A percentile compares a stretch with the other conserved stretches of the same genome.
Conservation (phyloP, 352 stramenopile genomes). For the Blastocystis sp. region DNA sequence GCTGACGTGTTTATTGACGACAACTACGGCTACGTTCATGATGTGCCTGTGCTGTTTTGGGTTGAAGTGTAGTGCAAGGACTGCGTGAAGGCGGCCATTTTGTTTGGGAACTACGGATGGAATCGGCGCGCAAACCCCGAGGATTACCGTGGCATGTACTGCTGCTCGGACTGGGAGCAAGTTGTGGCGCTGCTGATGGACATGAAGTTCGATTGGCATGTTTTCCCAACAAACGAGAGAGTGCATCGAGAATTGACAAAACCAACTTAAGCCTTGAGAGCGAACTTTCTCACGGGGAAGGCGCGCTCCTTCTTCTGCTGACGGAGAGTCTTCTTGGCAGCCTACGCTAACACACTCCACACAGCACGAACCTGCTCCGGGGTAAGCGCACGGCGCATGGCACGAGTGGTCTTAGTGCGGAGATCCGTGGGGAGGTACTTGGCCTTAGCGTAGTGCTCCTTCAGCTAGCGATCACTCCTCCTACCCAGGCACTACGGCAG, state of each 20-base stretch:
- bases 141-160: not conserved
- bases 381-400: conserved; percentile 91
- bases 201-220: not conserved
- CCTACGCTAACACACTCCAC: conserved; percentile 74
- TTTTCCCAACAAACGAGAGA: not conserved
- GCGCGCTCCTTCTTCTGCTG: conserved; percentile 88
- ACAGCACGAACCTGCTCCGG: conserved; percentile 90
- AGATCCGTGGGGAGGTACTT: conserved; percentile 97
- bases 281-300: conserved; percentile 91
- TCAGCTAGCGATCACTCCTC: conserved; percentile 75
- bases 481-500: conserved; percentile 75
- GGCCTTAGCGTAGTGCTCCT: conserved; percentile 85
- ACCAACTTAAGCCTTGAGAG: conserved; percentile 90
- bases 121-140: not conserved
- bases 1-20: conserved; percentile 49
- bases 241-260: conserved; percentile 18
- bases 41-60: not conserved
- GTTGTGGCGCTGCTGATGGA: conserved; percentile 18
- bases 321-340: conserved; percentile 74
- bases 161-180: not conserved
- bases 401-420: conserved; percentile 95
- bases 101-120: conserved; percentile 25
- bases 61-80: conserved; percentile 17
- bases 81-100: conserved; percentile 10
- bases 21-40: conserved; percentile 4